phyloP scores from a whole-genome alignment of 2,329 filamentous ascomycete species.

The Chalaropsis ovoidea region DNA sequence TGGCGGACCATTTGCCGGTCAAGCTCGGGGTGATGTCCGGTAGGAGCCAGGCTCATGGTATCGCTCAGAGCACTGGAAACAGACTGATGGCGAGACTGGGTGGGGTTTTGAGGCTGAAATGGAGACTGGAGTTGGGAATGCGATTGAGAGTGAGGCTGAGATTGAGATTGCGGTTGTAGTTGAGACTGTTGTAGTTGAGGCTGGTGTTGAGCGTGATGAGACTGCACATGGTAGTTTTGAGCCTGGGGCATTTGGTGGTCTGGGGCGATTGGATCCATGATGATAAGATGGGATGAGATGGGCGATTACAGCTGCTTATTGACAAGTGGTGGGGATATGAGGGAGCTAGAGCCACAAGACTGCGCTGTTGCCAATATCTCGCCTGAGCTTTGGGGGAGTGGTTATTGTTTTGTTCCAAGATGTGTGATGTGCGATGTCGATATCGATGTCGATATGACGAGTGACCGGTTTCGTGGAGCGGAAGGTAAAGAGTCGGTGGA shows the following conservation, averaged over 20 bases:
- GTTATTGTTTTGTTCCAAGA: neutral
- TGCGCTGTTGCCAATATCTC: neutral
- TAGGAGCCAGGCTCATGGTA: neutral
- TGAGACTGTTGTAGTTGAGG: too few relatives aligned
- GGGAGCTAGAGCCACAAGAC: neutral
- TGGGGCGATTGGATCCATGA: conserved; percentile 3
- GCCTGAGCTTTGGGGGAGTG: neutral
- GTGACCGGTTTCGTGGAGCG: neutral
- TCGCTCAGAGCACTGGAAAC: neutral
- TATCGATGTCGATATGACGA: too few relatives aligned
- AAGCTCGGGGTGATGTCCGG: conserved; percentile 18
- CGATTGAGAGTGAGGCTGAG: neutral
- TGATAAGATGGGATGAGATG: neutral
- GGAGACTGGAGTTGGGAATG: neutral
- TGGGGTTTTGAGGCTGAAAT: neutral
- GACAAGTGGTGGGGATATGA: neutral
- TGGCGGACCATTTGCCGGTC: conserved; percentile 29
- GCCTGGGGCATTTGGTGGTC: conserved; percentile 12
- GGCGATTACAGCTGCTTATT: neutral
- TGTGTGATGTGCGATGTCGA: neutral
- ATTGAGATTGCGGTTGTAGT: neutral
- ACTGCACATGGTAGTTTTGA: neutral
- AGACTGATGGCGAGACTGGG: conserved; percentile 4
- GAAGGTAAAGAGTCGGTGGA: neutral
- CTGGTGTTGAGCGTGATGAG: neutral